Base-by-base conservation (phyloP, 83 land plant genomes). In the Thuja plicata region DNA sequence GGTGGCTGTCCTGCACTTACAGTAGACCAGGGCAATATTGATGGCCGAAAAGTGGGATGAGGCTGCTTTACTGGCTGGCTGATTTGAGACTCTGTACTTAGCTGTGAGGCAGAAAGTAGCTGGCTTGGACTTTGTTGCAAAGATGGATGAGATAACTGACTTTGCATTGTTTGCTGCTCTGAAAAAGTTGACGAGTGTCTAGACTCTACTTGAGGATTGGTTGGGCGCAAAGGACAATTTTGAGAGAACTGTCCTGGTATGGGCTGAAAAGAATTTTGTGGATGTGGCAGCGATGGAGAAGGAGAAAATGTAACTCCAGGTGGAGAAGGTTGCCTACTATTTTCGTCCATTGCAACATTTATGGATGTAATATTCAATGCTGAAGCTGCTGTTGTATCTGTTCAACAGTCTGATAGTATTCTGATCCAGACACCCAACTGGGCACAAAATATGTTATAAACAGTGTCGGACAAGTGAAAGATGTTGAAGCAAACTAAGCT, bases 71-170 rank as follows among this genome's bases (percentile, higher is more conserved):
- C 35, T n/a, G 34, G 85, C 48, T 83, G 85, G 34, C 19, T 45
- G 12, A n/a, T 83, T 46, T 83, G 85, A 30, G 85, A 83, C 35
- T n/a, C 85, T 12, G 34, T 43, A 83, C 52, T 83, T 13, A 52
- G 32, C 85, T 83, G 55, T 46, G 52, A 13, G 8, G 37, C 54
- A 83, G 85, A 46, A 83, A 43, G 54, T 45, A 45, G n/a, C 55
- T 83, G 55, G 12, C 35, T 52, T 13, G 55, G 52, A 48, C 30
- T 83, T 46, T 34, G 37, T 46, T 43, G 85, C 27, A 83, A 46
- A 46, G 35, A 83, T 83, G 85, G 35, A 46, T n/a, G 85, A 80
- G 84, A 48, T 83, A 30, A 83, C 34, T 83, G 32, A n/a, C 55
- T 83, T 46, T 83, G 55, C 30, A 83, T 7, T 46, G 34, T 48